Base-by-base conservation (phyloP, 2,329 filamentous ascomycete species). In the Fusarium sp. region DNA sequence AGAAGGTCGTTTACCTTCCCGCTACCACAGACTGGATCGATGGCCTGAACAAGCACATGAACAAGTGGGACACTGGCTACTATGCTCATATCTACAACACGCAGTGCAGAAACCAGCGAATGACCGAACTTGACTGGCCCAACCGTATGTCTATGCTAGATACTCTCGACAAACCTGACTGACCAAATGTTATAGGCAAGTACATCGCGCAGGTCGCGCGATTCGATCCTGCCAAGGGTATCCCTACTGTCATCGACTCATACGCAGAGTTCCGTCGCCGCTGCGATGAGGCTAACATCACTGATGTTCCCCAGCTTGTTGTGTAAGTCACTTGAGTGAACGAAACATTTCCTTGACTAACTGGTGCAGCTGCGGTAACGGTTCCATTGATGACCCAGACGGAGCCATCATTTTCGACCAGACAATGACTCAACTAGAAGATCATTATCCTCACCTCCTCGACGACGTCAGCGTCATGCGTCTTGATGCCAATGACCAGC, bases 21-120 rank as follows among this genome's bases (percentile, higher is more conserved):
- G 93, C 93, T 14, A 92, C 92, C 1, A 95, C 92, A 0, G 93
- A 96, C 79, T 96, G 92, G 89, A 84, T 94, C 6, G 93, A 96
- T 77, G 93, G 93, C 11, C 80, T 95, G 71, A 96, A 95, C 83
- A 96, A 96, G 79, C 80, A 83, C 25, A 85, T 95, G 78, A 87
- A 87, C 63, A 83, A 87, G 53, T 94, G 90, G 88, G 91, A 94
- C 75, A 84, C 86, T 9, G 87, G 88, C 15, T 94, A 92, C 80
- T 95, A 95, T 73, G 87, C 91, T 53, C 88, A 92, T 70, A 84
- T 90, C n/a, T 93, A 95, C 81, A 91, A 91, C 73, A 81, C 83
- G 5, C 83, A 88, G 77, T 90, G 89, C 79, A 81, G 87, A 73
- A 78, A 87, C 50, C 83, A 90, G 79, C 80, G 87, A 77, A 88